phyloP scores from a whole-genome alignment of 1,284 basidiomycete species.

The Rhodotorula sp. region DNA sequence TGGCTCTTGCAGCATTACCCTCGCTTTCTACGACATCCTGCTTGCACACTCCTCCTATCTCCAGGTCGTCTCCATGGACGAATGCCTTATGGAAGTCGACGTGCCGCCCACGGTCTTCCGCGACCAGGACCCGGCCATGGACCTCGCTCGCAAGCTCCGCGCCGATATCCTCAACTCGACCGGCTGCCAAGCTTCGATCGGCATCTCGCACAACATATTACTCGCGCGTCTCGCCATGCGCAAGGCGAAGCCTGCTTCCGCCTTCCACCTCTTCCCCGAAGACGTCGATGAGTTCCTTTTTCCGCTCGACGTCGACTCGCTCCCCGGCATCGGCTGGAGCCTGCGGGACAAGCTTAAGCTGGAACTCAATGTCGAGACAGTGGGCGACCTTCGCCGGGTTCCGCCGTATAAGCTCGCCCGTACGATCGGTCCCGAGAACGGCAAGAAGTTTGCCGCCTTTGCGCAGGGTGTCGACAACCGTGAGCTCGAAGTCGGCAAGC shows the following conservation, averaged over 20 bases:
- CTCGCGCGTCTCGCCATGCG: conserved; percentile 88
- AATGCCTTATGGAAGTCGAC: conserved; percentile 87
- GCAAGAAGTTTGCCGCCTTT: conserved; percentile 79
- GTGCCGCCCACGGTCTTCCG: conserved; percentile 55
- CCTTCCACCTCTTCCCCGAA: conserved; percentile 65
- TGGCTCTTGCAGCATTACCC: conserved; percentile 31
- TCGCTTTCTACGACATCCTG: conserved; percentile 84
- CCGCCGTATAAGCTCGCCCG: conserved; percentile 46
- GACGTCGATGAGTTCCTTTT: conserved; percentile 64
- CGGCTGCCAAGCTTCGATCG: conserved; percentile 76
- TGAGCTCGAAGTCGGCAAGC: conserved; percentile 72
- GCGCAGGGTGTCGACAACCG: conserved; percentile 79
- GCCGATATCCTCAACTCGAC: conserved; percentile 71
- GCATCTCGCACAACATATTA: conserved; percentile 86
- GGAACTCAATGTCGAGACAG: conserved; percentile 68
- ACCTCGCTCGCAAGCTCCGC: conserved; percentile 77
- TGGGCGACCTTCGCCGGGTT: conserved; percentile 64
- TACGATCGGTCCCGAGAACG: conserved; percentile 71
- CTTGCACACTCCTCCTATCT: conserved; percentile 86
- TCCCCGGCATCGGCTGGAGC: conserved; percentile 79
- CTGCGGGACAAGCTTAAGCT: conserved; percentile 58
- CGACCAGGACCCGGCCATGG: conserved; percentile 59
- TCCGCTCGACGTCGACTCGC: conserved; percentile 75
- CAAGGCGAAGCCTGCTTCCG: conserved; percentile 82
- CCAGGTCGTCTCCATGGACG: conserved; percentile 93